Percentiles rank a stretch among this genome's conserved stretches.
Evolutionary conservation across 768 basidiomycete species (phyloP).

Genomic region (Collybia sordida): DNA sequence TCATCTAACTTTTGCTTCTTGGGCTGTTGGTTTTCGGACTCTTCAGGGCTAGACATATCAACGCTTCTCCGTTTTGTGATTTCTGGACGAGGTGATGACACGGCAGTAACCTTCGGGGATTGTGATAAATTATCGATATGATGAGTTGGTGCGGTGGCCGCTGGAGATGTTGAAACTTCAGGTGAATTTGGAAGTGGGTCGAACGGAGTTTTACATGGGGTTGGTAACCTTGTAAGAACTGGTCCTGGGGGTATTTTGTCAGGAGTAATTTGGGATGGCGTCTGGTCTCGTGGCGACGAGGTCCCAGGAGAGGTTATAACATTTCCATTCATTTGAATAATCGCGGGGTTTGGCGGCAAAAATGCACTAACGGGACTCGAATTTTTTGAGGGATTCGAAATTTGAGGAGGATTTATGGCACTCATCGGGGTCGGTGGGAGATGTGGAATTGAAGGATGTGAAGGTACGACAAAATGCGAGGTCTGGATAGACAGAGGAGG

Average conservation of each 20-base stretch:
- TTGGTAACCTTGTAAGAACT: no score
- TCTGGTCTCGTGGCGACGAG: no score
- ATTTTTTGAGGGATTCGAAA: background rate
- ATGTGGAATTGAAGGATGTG: background rate
- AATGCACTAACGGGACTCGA: no score
- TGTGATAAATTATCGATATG: background rate
- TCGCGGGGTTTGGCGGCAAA: no score
- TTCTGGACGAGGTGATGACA: background rate
- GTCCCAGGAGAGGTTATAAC: no score
- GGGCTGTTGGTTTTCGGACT: constrained; percentile 1
- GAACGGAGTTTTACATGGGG: no score
- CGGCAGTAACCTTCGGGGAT: no score
- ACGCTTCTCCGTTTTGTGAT: constrained; percentile 12
- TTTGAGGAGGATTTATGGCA: constrained; percentile 3
- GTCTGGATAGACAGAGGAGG: constrained; percentile 6
- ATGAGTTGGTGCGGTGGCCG: background rate
- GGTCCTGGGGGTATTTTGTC: no score
- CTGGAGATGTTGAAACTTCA: no score
- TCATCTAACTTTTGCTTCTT: constrained; percentile 14
- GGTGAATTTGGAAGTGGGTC: no score
- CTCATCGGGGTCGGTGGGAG: constrained; percentile 7
- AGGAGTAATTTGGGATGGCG: no score
- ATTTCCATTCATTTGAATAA: no score
- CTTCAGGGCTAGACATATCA: background rate
- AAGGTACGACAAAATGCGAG: background rate